phyloP scores from a whole-genome alignment of 345 rosid genomes.

The Physaria fendleri region DNA sequence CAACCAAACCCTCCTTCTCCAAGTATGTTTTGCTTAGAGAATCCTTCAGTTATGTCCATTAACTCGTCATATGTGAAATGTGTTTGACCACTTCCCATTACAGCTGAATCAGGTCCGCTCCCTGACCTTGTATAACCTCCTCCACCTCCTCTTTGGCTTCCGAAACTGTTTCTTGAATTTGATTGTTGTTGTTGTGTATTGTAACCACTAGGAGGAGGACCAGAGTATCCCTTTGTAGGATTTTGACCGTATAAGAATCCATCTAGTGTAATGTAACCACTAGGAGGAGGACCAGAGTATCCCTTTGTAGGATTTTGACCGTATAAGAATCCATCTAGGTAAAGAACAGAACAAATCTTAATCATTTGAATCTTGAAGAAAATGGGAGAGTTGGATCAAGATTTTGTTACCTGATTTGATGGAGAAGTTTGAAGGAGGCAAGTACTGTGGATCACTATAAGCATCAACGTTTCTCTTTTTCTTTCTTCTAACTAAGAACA shows the following conservation, averaged over 20 bases:
- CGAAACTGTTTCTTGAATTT: constrained; percentile 35
- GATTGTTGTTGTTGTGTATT: constrained; percentile 40
- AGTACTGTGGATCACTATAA: constrained; percentile 30
- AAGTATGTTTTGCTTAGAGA: constrained; percentile 57
- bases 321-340: constrained; percentile 50
- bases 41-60: constrained; percentile 81
- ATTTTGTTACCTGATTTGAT: constrained; percentile 48
- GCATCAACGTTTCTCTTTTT: constrained; percentile 35
- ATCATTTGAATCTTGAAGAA: not conserved
- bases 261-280: no score
- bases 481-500: constrained; percentile 38
- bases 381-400: not conserved
- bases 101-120: constrained; percentile 51
- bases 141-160: constrained; percentile 41
- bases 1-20: constrained; percentile 99
- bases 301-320: constrained; percentile 34
- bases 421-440: constrained; percentile 45
- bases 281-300: no score
- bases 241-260: constrained; percentile 45
- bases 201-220: constrained; percentile 27
- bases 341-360: not conserved
- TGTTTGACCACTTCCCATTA: constrained; percentile 44
- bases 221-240: constrained; percentile 31
- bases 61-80: constrained; percentile 64
- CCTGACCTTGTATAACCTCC: no score